Evolutionary conservation across 306 rosid species (phyloP).

Genomic region (Rubus idaeus): DNA sequence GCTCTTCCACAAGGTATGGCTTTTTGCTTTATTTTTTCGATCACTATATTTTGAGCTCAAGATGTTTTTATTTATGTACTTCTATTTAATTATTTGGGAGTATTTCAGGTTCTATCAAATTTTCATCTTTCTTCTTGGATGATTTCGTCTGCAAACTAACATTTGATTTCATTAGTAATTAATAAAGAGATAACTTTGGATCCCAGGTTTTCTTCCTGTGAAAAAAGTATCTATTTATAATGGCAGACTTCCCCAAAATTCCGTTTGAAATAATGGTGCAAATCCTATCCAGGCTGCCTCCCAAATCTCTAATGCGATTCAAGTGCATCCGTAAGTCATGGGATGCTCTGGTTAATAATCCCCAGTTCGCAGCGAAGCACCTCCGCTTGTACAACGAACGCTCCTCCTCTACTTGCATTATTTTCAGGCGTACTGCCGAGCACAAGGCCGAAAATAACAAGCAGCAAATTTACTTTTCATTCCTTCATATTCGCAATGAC

Average conservation of each 20-base stretch:
- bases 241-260: neutral
- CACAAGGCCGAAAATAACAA: neutral
- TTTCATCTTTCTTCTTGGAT: neutral
- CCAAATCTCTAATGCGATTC: slow-evolving; percentile 14
- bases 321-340: slow-evolving; percentile 10
- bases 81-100: too few relatives aligned
- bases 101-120: neutral
- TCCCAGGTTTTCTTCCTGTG: neutral
- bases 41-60: neutral
- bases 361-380: slow-evolving; percentile 8
- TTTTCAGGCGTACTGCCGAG: slow-evolving; percentile 1
- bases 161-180: too few relatives aligned
- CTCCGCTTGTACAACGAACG: neutral
- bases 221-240: neutral
- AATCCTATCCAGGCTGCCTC: slow-evolving; percentile 29
- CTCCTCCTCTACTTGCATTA: slow-evolving; percentile 2
- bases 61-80: neutral
- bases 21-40: too few relatives aligned
- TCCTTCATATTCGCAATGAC: neutral
- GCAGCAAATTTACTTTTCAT: neutral
- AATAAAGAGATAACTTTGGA: neutral
- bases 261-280: slow-evolving; percentile 12
- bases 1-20: neutral
- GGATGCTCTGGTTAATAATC: slow-evolving; percentile 3
- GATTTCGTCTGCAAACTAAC: neutral